These are phyloP conservation scores for Discostella stelligera DNA, from an alignment of 352 stramenopile species.

Conservation along the genomic window DNA sequence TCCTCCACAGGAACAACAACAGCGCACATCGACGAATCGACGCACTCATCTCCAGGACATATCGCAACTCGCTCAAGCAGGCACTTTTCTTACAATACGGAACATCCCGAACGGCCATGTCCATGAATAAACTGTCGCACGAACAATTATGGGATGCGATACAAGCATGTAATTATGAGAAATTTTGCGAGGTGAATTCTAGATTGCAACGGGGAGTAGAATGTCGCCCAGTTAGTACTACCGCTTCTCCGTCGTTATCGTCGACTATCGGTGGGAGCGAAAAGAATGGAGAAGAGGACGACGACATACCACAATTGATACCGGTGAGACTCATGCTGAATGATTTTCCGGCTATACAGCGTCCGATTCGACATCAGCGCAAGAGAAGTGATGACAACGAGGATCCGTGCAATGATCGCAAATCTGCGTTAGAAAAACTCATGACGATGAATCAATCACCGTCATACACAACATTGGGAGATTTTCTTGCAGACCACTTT, in stretches of 20 bases:
- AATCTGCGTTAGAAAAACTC: slow-evolving; percentile 5
- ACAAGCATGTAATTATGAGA: slow-evolving; percentile 45
- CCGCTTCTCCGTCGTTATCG: slow-evolving; percentile 8
- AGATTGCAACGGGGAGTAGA: slow-evolving; percentile 31
- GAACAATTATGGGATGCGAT: slow-evolving; percentile 69
- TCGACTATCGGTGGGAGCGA: slow-evolving; percentile 3
- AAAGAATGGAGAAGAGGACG: not conserved
- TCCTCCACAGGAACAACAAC: not conserved
- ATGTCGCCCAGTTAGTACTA: not conserved
- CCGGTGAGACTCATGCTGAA: slow-evolving; percentile 68
- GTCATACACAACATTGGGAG: slow-evolving; percentile 49
- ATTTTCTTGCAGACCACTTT: slow-evolving; percentile 49
- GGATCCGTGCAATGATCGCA: not conserved
- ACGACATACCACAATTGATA: slow-evolving; percentile 39
- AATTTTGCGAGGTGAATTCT: slow-evolving; percentile 52
- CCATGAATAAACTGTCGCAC: slow-evolving; percentile 68
- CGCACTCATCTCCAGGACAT: slow-evolving; percentile 26
- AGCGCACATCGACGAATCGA: slow-evolving; percentile 19
- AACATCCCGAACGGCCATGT: slow-evolving; percentile 62
- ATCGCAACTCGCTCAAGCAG: slow-evolving; percentile 75
- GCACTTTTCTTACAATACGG: slow-evolving; percentile 67
- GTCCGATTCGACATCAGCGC: slow-evolving; percentile 13
- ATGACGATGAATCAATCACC: slow-evolving; percentile 4
- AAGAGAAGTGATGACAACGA: not conserved
- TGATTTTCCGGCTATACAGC: slow-evolving; percentile 58